Evolutionary conservation across 345 rosid genomes (phyloP).

Genomic region (Noccaea caerulescens): DNA sequence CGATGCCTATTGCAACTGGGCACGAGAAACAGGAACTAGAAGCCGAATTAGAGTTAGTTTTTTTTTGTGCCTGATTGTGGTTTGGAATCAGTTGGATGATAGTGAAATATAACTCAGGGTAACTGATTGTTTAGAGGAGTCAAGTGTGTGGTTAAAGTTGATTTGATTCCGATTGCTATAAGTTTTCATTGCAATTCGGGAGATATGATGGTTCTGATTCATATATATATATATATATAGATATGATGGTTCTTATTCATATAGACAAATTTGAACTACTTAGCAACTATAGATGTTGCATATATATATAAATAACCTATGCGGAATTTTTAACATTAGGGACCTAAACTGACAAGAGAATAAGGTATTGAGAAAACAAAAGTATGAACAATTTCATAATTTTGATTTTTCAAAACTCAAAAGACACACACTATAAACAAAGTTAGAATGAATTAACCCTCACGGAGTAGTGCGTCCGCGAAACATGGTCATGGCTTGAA

Average conservation of each 20-base stretch:
- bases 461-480: not conserved
- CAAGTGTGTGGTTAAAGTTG: no score
- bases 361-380: not conserved
- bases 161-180: no score
- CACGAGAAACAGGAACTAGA: slow-evolving; percentile 81
- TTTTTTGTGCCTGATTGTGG: no score
- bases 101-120: not conserved
- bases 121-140: not conserved
- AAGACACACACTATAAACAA: not conserved
- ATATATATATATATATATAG: no score
- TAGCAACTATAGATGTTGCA: no score
- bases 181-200: no score
- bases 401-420: not conserved
- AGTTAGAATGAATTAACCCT: no score
- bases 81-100: no score
- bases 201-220: no score
- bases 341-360: not conserved
- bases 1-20: slow-evolving; percentile 79
- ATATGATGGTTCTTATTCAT: no score
- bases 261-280: no score
- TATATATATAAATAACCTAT: not conserved
- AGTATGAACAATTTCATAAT: slow-evolving; percentile 5
- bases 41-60: slow-evolving; percentile 61
- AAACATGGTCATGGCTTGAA: not conserved
- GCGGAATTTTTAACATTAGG: not conserved